Evolutionary conservation across 202 grass and related monocot species (phyloP).

Genomic region (Schoenoplectus triqueter): DNA sequence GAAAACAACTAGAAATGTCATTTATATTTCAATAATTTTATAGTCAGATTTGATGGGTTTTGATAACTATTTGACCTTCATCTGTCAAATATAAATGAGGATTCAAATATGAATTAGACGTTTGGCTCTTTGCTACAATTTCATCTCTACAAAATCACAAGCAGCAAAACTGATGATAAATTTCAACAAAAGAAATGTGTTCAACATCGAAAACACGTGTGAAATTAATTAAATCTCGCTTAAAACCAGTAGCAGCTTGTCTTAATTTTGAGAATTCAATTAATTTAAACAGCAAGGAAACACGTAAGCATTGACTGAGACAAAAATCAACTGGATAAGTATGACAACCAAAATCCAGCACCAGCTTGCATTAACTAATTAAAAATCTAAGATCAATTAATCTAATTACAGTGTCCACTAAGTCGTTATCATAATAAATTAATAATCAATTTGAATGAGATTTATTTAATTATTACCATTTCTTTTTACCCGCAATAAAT

Average conservation of each 20-base stretch:
- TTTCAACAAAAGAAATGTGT: background rate
- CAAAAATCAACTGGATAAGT: background rate
- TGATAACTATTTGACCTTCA: background rate
- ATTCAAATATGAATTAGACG: background rate
- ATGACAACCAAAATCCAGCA: constrained; percentile 25
- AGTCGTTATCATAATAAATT: background rate
- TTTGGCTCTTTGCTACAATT: background rate
- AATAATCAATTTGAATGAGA: background rate
- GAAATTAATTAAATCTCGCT: background rate
- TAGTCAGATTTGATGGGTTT: background rate
- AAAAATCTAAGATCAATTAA: background rate
- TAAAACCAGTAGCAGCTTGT: background rate
- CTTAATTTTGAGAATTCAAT: background rate
- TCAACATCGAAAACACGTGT: background rate
- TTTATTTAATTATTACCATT: background rate
- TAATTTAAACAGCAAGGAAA: background rate
- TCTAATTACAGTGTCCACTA: constrained; percentile 15
- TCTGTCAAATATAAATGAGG: background rate
- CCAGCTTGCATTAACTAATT: background rate
- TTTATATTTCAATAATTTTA: too few species aligned
- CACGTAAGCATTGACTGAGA: constrained; percentile 8
- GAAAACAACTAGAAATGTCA: too few species aligned
- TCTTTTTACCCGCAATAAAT: constrained; percentile 13
- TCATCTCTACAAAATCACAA: background rate
- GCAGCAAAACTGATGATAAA: background rate